Conservation (phyloP, 495 filamentous ascomycete species). For the Neurospora sp. region DNA sequence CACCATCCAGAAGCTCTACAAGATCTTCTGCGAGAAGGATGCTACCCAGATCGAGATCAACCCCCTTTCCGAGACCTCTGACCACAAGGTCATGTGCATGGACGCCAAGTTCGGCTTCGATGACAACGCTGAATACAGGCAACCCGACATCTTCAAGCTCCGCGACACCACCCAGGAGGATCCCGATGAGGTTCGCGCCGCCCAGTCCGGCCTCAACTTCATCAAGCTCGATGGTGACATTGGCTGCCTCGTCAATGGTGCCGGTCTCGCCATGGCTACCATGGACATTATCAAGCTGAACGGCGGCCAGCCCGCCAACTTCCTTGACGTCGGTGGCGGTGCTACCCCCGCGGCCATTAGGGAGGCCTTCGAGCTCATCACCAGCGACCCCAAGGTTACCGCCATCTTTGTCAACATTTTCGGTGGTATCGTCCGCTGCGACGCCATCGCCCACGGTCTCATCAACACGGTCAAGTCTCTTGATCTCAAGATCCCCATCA, state of each 20-base stretch:
- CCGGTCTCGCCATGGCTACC: slow-evolving; percentile 97
- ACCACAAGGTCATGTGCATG: slow-evolving; percentile 97
- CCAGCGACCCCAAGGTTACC: slow-evolving; percentile 93
- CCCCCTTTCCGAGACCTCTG: slow-evolving; percentile 90
- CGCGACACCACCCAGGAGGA: slow-evolving; percentile 93
- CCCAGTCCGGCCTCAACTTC: slow-evolving; percentile 91
- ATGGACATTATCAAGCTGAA: slow-evolving; percentile 99
- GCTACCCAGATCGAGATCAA: slow-evolving; percentile 99
- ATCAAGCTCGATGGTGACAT: slow-evolving; percentile 99
- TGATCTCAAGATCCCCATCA: slow-evolving; percentile 90
- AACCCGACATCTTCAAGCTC: slow-evolving; percentile 91
- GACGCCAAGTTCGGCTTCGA: slow-evolving; percentile 97
- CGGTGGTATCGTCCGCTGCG: slow-evolving; percentile 95
- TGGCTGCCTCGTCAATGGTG: slow-evolving; percentile 97
- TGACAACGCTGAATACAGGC: slow-evolving; percentile 96
- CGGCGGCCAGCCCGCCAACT: slow-evolving; percentile 91
- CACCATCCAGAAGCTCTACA: slow-evolving; percentile 97
- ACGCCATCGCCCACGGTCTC: slow-evolving; percentile 93
- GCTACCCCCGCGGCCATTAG: slow-evolving; percentile 94
- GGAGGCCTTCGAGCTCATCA: slow-evolving; percentile 96
- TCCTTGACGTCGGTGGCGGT: slow-evolving; percentile 96
- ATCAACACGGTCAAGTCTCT: slow-evolving; percentile 89
- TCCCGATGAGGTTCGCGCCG: slow-evolving; percentile 92
- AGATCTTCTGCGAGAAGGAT: slow-evolving; percentile 95
- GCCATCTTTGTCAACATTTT: slow-evolving; percentile 99